Base-by-base conservation (phyloP, 2,329 filamentous ascomycete genomes). In the Aspergillus sp. region DNA sequence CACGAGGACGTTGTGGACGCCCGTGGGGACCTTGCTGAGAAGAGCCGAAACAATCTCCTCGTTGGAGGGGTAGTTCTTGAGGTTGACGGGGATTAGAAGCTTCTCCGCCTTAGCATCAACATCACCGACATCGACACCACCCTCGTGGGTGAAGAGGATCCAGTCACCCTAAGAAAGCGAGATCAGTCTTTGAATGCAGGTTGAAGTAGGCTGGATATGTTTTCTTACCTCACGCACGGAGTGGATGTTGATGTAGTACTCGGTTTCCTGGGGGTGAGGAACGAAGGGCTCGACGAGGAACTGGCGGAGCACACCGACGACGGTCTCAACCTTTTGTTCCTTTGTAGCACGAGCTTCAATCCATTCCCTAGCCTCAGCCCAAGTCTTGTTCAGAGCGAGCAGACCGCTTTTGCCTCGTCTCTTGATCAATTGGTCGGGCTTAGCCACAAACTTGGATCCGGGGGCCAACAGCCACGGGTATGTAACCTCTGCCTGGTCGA, bases 161-260 rank as follows among this genome's bases (percentile, higher is more conserved):
- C 93, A 98, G 80, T 99, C 95, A 74, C 95, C 95, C 95, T 98
- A 61, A 8, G 50, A 14, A 61, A 8, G 50, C 9, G 19, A 27
- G 24, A 35, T 52, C 50, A 48, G 40, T 23, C 21, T 48, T 27
- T 55, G 45, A 11, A 39, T 19, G 15, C n/a, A 33, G 4, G 44
- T 54, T 33, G 3, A 24, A 23, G 27, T 8, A 40, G 14, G 35
- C 7, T 19, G 19, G 27, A 9, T 11, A 39, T 15, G 23, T 15
- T 14, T 57, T 87, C 92, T 87, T 88, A 98, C 95, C 88, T 98
- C 95, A 84, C 95, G 90, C 73, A 96, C 93, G 64, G 95, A 98
- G 86, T 97, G 95, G 84, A 99, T 99, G 88, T 97, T 97, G 84
- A 99, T 96, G 82, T 99, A 99, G 84, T 98, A 98, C 81, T 99